These are phyloP conservation scores for Colletotrichum tofieldiae DNA, from an alignment of 2,329 filamentous ascomycete genomes.

Conservation along the genomic window DNA sequence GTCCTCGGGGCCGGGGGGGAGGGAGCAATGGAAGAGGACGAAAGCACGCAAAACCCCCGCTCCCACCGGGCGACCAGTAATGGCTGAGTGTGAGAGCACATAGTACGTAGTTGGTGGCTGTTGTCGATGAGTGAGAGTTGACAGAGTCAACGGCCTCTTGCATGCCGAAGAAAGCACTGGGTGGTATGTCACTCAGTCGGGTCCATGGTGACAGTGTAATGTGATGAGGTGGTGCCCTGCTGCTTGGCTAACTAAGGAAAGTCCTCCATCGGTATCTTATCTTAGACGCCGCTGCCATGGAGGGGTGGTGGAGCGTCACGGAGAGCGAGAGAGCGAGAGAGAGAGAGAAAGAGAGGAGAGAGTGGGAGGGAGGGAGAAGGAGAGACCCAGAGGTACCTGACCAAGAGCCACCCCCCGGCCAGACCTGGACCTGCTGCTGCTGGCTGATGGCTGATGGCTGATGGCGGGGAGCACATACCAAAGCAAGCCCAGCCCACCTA, in stretches of 20 bases:
- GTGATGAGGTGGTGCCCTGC: constrained; percentile 1
- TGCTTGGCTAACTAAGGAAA: constrained; percentile 24
- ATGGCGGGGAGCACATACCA: constrained; percentile 34
- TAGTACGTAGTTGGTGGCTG: not conserved
- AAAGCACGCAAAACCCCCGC: constrained; percentile 36
- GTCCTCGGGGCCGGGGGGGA: constrained; percentile 17
- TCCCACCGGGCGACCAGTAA: constrained; percentile 17
- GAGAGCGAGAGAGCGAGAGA: not conserved
- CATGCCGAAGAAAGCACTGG: not conserved
- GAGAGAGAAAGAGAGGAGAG: not conserved
- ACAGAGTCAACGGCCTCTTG: not conserved
- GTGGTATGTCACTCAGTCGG: constrained; percentile 7
- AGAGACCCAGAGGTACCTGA: constrained; percentile 13
- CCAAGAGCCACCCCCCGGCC: not conserved
- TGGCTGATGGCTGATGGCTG: constrained; percentile 11
- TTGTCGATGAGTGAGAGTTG: not conserved
- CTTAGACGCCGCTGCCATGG: constrained; percentile 11
- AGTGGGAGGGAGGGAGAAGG: not conserved
- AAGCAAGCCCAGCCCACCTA: constrained; percentile 19
- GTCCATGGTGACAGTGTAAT: constrained; percentile 11
- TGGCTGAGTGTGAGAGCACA: constrained; percentile 4
- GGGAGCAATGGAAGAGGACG: constrained; percentile 7
- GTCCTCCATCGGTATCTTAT: constrained; percentile 39
- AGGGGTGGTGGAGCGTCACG: constrained; percentile 10
- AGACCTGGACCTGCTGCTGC: constrained; percentile 17